Evolutionary conservation across 2,329 filamentous ascomycete species (phyloP).

Genomic region (Ramularia endophylla): DNA sequence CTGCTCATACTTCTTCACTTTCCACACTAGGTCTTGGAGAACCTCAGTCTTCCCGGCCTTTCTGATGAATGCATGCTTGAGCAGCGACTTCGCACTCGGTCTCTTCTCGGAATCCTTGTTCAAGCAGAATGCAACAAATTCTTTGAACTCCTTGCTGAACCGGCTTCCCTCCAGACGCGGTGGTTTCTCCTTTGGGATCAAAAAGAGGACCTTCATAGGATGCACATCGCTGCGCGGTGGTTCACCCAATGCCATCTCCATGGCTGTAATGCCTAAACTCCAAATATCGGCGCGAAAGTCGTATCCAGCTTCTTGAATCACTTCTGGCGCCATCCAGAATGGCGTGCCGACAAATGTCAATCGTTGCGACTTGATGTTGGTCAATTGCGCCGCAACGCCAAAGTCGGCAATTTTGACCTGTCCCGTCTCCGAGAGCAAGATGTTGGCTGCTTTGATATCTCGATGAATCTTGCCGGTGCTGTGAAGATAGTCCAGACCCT

Average conservation of each 20-base stretch:
- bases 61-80: conserved; percentile 83
- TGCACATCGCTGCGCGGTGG: conserved; percentile 81
- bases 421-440: conserved; percentile 83
- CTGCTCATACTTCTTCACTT: conserved; percentile 76
- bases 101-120: conserved; percentile 85
- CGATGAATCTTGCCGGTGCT: conserved; percentile 92
- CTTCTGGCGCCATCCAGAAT: conserved; percentile 95
- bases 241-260: conserved; percentile 82
- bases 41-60: conserved; percentile 82
- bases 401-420: conserved; percentile 93
- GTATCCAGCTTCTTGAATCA: conserved; percentile 78
- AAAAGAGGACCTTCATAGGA: conserved; percentile 89
- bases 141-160: conserved; percentile 66
- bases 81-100: conserved; percentile 76
- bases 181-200: conserved; percentile 82
- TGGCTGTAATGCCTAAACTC: conserved; percentile 86
- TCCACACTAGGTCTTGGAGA: conserved; percentile 78
- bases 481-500: conserved; percentile 90
- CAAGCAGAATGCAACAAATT: conserved; percentile 85
- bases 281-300: conserved; percentile 93
- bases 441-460: conserved; percentile 98
- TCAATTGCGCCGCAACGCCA: conserved; percentile 91
- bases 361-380: conserved; percentile 94
- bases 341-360: conserved; percentile 98
- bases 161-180: conserved; percentile 73